phyloP scores from a whole-genome alignment of 2,329 filamentous ascomycete genomes.

The Bipolaris bicolor region DNA sequence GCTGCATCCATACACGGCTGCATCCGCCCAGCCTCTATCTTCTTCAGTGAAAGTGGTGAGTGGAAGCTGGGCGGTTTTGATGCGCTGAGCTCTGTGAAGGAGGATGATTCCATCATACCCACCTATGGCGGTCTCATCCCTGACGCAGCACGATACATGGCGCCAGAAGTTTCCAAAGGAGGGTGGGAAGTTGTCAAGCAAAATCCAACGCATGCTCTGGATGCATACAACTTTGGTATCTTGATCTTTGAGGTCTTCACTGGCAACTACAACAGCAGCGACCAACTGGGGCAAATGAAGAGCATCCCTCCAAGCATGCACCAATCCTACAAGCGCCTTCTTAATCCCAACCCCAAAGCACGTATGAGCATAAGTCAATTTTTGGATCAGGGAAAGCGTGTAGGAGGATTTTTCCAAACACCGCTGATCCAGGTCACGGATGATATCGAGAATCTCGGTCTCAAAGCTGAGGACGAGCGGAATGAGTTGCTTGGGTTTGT shows the following conservation, averaged over 20 bases:
- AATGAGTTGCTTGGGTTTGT: slow-evolving; percentile 77
- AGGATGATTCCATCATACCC: slow-evolving; percentile 92
- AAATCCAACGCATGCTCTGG: slow-evolving; percentile 78
- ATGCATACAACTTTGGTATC: slow-evolving; percentile 85
- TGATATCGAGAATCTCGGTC: slow-evolving; percentile 87
- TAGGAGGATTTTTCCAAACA: slow-evolving; percentile 89
- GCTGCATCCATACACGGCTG: slow-evolving; percentile 90
- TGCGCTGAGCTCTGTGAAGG: slow-evolving; percentile 90
- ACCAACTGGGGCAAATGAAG: slow-evolving; percentile 85
- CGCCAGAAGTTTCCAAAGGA: slow-evolving; percentile 81
- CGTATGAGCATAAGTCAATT: slow-evolving; percentile 85
- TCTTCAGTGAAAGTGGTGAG: slow-evolving; percentile 93
- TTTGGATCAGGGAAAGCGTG: slow-evolving; percentile 83
- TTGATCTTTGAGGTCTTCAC: slow-evolving; percentile 93
- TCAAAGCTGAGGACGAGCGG: slow-evolving; percentile 83
- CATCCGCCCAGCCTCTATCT: slow-evolving; percentile 83
- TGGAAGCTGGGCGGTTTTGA: slow-evolving; percentile 98
- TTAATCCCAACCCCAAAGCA: slow-evolving; percentile 87
- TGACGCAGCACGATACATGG: slow-evolving; percentile 81
- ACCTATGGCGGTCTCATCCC: slow-evolving; percentile 87
- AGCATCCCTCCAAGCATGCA: slow-evolving; percentile 88
- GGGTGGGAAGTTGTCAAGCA: slow-evolving; percentile 94
- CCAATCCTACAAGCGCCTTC: slow-evolving; percentile 84
- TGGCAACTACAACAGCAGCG: slow-evolving; percentile 74
- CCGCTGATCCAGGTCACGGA: slow-evolving; percentile 90